These are phyloP conservation scores for Streptanthus diversifolius DNA, from an alignment of 345 rosid genomes.

Conservation along the genomic window DNA sequence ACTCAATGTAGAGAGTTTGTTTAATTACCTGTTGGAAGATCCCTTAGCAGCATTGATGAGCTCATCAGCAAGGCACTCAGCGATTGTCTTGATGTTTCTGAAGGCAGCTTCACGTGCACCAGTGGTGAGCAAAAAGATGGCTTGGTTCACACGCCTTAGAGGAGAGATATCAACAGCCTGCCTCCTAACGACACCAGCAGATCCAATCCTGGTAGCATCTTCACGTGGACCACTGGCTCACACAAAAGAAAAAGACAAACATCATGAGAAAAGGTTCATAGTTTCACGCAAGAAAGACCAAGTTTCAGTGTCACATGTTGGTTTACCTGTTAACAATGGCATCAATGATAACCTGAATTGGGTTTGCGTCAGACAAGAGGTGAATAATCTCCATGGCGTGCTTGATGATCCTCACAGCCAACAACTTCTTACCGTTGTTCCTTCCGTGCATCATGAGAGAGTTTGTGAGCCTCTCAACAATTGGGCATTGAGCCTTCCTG, in stretches of 20 bases:
- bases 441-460: slow-evolving; percentile 96
- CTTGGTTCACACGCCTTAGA: slow-evolving; percentile 85
- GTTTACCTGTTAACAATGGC: slow-evolving; percentile 84
- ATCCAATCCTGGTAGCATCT: slow-evolving; percentile 95
- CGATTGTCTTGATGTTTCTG: slow-evolving; percentile 85
- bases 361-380: slow-evolving; percentile 75
- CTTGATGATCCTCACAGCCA: slow-evolving; percentile 82
- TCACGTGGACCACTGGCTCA: slow-evolving; percentile 83
- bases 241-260: not conserved
- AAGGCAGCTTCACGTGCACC: slow-evolving; percentile 97
- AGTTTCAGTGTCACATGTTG: not conserved
- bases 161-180: slow-evolving; percentile 99
- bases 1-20: not conserved
- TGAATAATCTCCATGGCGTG: slow-evolving; percentile 96
- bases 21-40: slow-evolving; percentile 78
- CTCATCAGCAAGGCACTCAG: slow-evolving; percentile 96
- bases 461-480: slow-evolving; percentile 90
- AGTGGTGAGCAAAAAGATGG: slow-evolving; percentile 76
- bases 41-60: slow-evolving; percentile 98
- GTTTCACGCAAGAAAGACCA: not conserved
- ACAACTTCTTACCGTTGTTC: slow-evolving; percentile 83
- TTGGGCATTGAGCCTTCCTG: slow-evolving; percentile 96
- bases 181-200: slow-evolving; percentile 97
- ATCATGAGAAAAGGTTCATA: not conserved
- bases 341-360: slow-evolving; percentile 84